Conservation (phyloP, 805 yeast genomes). For the Nakazawaea ernobii region DNA sequence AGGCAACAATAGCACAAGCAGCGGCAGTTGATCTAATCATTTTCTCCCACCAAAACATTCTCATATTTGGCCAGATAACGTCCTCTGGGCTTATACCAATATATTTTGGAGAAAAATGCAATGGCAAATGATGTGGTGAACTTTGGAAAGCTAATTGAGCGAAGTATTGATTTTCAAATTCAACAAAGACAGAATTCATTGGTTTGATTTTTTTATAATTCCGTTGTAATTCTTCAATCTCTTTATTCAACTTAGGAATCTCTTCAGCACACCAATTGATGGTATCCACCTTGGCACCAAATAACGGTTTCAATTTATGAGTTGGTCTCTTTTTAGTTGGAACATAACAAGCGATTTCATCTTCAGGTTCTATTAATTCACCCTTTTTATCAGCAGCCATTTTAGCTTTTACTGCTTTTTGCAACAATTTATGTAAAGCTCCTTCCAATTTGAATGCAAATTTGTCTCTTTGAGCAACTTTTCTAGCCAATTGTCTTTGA, state of each 20-base stretch:
- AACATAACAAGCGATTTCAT: constrained; percentile 50
- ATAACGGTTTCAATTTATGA: constrained; percentile 31
- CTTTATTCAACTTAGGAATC: constrained; percentile 51
- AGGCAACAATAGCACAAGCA: constrained; percentile 44
- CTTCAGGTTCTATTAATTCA: constrained; percentile 33
- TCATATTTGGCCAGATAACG: constrained; percentile 65
- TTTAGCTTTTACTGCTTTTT: constrained; percentile 57
- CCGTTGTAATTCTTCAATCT: constrained; percentile 50
- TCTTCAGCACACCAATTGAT: constrained; percentile 51
- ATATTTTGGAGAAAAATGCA: constrained; percentile 53
- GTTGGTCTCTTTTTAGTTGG: constrained; percentile 67
- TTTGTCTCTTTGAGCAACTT: constrained; percentile 53
- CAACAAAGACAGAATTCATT: constrained; percentile 78
- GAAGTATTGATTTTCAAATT: constrained; percentile 67
- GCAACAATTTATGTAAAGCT: constrained; percentile 55
- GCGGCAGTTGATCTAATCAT: constrained; percentile 49
- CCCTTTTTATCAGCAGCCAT: constrained; percentile 66
- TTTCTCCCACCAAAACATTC: constrained; percentile 79
- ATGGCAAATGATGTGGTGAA: constrained; percentile 57
- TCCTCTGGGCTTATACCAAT: constrained; percentile 62
- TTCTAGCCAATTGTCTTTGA: constrained; percentile 42
- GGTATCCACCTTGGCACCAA: constrained; percentile 60
- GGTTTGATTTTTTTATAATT: constrained; percentile 43
- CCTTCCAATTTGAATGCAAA: constrained; percentile 61
- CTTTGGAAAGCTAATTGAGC: constrained; percentile 72